Base-by-base conservation (phyloP, 495 filamentous ascomycete species). In the Neurospora discreta region DNA sequence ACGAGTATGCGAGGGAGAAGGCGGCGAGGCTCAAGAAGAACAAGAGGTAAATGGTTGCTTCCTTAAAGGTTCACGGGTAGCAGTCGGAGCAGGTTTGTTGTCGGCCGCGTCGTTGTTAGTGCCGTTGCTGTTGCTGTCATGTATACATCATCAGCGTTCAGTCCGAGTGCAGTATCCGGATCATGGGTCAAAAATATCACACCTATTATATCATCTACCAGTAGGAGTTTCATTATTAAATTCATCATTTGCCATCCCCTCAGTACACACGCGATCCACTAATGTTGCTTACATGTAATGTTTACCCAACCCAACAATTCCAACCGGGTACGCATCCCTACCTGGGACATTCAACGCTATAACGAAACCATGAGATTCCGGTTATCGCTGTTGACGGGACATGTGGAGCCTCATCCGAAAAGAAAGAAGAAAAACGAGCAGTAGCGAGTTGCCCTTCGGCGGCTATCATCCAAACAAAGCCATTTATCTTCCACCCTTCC, bases 1-100 rank as follows among this genome's bases (percentile, higher is more conserved):
- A 98, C 82, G 88, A 86, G 70, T 98, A 98, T 87, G 94, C 94
- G 80, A 85, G 91, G 72, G 93, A 92, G 85, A 95, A 90, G 86
- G 87, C 87, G 79, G 80, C 82, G 80, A 86, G 88, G 85, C 82
- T 91, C 86, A 85, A 86, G 86, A 83, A 88, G n/a, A 76, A 60
- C 52, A 30, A 15, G 52, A 16, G 52, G 52, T 60, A 60, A 60
- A 60, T 76, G 69, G 42, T 15, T 9, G 30, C 38, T 36, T 52
- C 36, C 39, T 69, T 69, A 8, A 36, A 39, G n/a, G 39, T 68
- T 46, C 33, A 40, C n/a, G 33, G 20, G 41, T n/a, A 39, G 15
- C 23, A 1, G 52, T 33, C 3, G 13, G 15, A 8, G 38, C 5
- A 38, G 38, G 38, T 38, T 60, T 8, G 23, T 33, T 26, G 52